Evolutionary conservation across 345 rosid genomes (phyloP).

Genomic region (Kandelia obovata): DNA sequence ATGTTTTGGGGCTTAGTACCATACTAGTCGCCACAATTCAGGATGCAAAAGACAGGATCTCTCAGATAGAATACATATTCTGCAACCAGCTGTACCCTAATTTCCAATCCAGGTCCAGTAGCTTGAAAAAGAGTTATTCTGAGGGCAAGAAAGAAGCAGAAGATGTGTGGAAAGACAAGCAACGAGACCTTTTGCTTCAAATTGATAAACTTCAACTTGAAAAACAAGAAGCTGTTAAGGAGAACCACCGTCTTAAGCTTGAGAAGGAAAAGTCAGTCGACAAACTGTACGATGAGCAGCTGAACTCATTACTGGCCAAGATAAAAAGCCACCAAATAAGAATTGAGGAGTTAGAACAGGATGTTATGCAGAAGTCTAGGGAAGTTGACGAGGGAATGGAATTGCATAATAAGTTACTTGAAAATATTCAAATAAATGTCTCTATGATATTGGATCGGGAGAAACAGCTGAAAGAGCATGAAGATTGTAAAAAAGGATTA

Average conservation of each 20-base stretch:
- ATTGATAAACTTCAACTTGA: constrained; percentile 51
- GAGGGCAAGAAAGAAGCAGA: constrained; percentile 55
- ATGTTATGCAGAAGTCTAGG: constrained; percentile 37
- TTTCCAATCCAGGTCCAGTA: constrained; percentile 52
- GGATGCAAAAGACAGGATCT: constrained; percentile 82
- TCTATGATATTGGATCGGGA: constrained; percentile 17
- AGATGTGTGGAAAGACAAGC: constrained; percentile 54
- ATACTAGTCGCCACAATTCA: constrained; percentile 81
- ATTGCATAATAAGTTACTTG: constrained; percentile 34
- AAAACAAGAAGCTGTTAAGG: constrained; percentile 36
- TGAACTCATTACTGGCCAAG: constrained; percentile 18
- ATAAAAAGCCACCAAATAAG: constrained; percentile 26
- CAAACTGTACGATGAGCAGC: constrained; percentile 25
- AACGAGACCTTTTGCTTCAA: constrained; percentile 37
- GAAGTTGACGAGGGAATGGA: constrained; percentile 46
- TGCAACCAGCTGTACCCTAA: constrained; percentile 79
- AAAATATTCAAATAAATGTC: constrained; percentile 43
- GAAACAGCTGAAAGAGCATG: constrained; percentile 33
- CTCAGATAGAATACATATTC: constrained; percentile 88
- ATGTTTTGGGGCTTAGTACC: constrained; percentile 62
- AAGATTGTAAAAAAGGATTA: constrained; percentile 36
- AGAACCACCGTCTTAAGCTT: constrained; percentile 38
- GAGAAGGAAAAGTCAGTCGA: constrained; percentile 36
- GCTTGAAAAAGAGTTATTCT: constrained; percentile 43
- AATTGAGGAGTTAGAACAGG: constrained; percentile 35